Conservation (phyloP, 345 rosid genomes). For the Gossypium thurberi region DNA sequence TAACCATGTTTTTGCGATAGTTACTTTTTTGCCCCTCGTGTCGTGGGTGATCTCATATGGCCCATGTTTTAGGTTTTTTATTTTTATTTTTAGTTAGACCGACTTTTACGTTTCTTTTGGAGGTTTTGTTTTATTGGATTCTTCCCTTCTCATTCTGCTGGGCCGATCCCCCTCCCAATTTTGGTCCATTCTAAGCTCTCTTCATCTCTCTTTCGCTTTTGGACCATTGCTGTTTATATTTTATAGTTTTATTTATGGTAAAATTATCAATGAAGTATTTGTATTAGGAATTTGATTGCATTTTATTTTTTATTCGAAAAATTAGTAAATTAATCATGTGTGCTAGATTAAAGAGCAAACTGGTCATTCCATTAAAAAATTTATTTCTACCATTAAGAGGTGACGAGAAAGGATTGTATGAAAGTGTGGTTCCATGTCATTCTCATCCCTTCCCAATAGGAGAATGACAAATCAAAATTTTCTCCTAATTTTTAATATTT, state of each 20-base stretch:
- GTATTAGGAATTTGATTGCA: too few species aligned
- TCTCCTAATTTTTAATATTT: too few species aligned
- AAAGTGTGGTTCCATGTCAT: too few species aligned
- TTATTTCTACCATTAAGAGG: too few species aligned
- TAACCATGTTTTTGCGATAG: background rate
- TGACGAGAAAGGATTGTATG: too few species aligned
- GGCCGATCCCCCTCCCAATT: background rate
- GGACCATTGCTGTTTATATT: background rate
- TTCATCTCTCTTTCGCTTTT: background rate
- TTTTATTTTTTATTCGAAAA: too few species aligned
- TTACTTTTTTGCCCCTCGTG: background rate
- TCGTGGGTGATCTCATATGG: background rate
- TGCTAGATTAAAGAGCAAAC: fast-evolving
- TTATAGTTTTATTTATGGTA: too few species aligned
- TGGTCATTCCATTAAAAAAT: too few species aligned
- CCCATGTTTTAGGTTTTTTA: background rate
- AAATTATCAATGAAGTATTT: too few species aligned
- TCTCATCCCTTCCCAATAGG: too few species aligned
- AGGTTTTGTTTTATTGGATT: background rate
- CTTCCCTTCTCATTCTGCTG: background rate
- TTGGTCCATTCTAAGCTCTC: background rate
- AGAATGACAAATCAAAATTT: too few species aligned
- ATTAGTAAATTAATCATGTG: too few species aligned
- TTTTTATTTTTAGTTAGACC: background rate
- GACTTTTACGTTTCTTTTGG: background rate